Conservation (phyloP, 2,329 filamentous ascomycete species). For the Fusarium multiceps region DNA sequence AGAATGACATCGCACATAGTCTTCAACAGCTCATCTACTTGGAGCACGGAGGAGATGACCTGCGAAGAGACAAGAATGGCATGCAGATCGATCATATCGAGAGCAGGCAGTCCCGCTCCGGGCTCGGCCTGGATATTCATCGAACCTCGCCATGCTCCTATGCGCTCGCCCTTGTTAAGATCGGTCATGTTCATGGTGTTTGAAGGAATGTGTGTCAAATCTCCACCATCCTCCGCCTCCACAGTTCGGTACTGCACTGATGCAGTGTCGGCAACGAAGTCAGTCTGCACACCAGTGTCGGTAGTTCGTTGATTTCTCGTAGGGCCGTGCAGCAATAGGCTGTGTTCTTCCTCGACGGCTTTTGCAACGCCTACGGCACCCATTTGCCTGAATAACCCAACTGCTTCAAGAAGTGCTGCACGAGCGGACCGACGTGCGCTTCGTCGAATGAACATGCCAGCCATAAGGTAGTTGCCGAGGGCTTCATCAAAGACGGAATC, state of each 20-base stretch:
- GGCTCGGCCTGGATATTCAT: slow-evolving; percentile 66
- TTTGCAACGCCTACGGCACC: slow-evolving; percentile 76
- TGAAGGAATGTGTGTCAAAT: slow-evolving; percentile 55
- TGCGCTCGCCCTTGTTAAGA: slow-evolving; percentile 64
- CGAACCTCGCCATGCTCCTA: slow-evolving; percentile 72
- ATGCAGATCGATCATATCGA: slow-evolving; percentile 86
- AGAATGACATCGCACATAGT: slow-evolving; percentile 86
- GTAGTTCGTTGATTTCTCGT: slow-evolving; percentile 67
- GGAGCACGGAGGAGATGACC: slow-evolving; percentile 80
- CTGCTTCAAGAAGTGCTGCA: slow-evolving; percentile 73
- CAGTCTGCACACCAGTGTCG: slow-evolving; percentile 77
- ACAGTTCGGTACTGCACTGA: slow-evolving; percentile 63
- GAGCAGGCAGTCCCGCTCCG: slow-evolving; percentile 73
- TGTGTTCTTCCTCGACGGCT: slow-evolving; percentile 75
- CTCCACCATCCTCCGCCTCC: slow-evolving; percentile 59
- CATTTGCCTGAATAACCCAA: slow-evolving; percentile 74
- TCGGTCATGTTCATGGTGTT: slow-evolving; percentile 58
- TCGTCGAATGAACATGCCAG: slow-evolving; percentile 74
- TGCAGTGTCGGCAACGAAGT: slow-evolving; percentile 69
- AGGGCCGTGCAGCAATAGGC: slow-evolving; percentile 72
- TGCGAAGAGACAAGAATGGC: slow-evolving; percentile 83
- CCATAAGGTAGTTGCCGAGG: slow-evolving; percentile 78
- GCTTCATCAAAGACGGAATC: slow-evolving; percentile 77
- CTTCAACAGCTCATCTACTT: slow-evolving; percentile 79
- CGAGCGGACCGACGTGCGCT: slow-evolving; percentile 75